These are phyloP conservation scores for Andrographis paniculata DNA, from an alignment of 305 asterid species.

Conservation along the genomic window DNA sequence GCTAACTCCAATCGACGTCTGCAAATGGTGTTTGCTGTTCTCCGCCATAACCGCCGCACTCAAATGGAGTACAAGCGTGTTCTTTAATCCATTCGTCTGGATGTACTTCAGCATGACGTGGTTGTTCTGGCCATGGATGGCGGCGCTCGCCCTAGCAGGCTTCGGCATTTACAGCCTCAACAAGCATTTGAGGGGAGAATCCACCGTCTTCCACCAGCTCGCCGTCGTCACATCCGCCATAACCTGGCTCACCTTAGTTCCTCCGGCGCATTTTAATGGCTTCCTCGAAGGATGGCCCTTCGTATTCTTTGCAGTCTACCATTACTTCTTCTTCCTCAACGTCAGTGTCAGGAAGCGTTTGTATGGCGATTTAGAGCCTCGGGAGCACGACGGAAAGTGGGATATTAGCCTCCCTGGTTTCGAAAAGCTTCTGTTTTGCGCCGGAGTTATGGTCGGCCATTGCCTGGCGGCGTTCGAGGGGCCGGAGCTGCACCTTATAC, in stretches of 20 bases:
- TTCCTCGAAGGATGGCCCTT: conserved; percentile 98
- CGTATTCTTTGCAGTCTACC: conserved; percentile 77
- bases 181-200: conserved; percentile 49
- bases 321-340: conserved; percentile 75
- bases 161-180: conserved; percentile 50
- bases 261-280: conserved; percentile 92
- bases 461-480: conserved; percentile 92
- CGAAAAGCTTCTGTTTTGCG: conserved; percentile 57
- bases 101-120: conserved; percentile 89
- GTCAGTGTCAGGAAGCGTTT: conserved; percentile 59
- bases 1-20: conserved; percentile 50
- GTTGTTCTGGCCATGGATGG: conserved; percentile 94
- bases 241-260: conserved; percentile 88
- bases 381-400: conserved; percentile 70
- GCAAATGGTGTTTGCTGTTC: conserved; percentile 55
- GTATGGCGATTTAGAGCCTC: conserved; percentile 63
- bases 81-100: conserved; percentile 79
- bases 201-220: conserved; percentile 51
- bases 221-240: conserved; percentile 64
- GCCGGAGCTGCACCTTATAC: conserved; percentile 64
- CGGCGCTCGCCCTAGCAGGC: conserved; percentile 41
- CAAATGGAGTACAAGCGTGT: conserved; percentile 40
- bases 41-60: conserved; percentile 47
- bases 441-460: conserved; percentile 60
- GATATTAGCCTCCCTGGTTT: conserved; percentile 55